phyloP scores from a whole-genome alignment of 768 basidiomycete species.

The Trametes coccinea region DNA sequence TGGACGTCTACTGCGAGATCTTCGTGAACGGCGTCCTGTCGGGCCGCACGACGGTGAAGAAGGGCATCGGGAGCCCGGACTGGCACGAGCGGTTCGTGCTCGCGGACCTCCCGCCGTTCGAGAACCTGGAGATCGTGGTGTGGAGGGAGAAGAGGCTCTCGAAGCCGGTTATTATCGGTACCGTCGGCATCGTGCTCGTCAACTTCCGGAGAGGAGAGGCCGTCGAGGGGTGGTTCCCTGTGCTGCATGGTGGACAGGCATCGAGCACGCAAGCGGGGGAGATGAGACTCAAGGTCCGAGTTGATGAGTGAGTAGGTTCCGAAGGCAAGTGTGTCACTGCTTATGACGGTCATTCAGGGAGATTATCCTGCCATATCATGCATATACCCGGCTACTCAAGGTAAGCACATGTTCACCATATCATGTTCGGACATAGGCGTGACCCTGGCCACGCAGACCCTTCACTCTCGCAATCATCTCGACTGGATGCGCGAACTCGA shows the following conservation, averaged over 20 bases:
- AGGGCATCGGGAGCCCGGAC: conserved; percentile 62
- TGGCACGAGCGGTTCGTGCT: conserved; percentile 85
- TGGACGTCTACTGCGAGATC: conserved; percentile 81
- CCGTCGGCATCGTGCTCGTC: conserved; percentile 58
- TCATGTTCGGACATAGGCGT: background rate
- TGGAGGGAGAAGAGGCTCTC: conserved; percentile 67
- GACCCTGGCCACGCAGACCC: conserved; percentile 38
- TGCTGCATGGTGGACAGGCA: conserved; percentile 49
- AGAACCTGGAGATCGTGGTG: conserved; percentile 64
- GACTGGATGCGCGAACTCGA: conserved; percentile 78
- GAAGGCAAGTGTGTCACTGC: conserved; percentile 12
- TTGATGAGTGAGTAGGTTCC: conserved; percentile 65
- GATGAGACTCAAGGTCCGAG: conserved; percentile 66
- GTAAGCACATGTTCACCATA: conserved; percentile 38
- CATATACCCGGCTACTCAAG: conserved; percentile 60
- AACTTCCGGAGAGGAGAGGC: conserved; percentile 74
- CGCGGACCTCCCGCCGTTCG: conserved; percentile 77
- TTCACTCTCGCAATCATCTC: conserved; percentile 62
- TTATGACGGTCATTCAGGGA: conserved; percentile 48
- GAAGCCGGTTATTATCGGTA: conserved; percentile 60
- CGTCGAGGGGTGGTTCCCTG: conserved; percentile 86
- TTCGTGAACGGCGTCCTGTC: conserved; percentile 64
- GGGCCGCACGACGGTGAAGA: conserved; percentile 75
- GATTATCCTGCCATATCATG: conserved; percentile 69
- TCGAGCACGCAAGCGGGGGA: conserved; percentile 70